Evolutionary conservation across 768 basidiomycete genomes (phyloP), one percentile per base, ranked within the genome.

Genomic region (Sporobolomyces phaffii): DNA sequence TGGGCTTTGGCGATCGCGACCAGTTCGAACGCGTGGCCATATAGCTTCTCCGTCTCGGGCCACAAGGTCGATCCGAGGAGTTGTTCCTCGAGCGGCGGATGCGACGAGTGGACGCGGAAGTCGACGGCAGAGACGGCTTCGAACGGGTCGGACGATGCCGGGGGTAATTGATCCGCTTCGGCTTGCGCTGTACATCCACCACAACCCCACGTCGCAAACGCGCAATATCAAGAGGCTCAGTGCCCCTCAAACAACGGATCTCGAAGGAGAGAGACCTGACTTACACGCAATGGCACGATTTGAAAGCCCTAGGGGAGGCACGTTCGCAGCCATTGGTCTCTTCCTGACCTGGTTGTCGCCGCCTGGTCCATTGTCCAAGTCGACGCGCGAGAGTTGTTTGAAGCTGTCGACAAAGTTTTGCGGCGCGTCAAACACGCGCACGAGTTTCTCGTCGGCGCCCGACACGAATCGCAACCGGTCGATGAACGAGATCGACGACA

Each of bases 1-100:
- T 83, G 84, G 2, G 96, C 96, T 1, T 87, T 82, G 0, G 86
- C 85, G 15, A 97, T 79, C 0, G 88, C 83, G 51, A 93, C 88
- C 11, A 89, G 91, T 83, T 99, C 96, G 73, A 97, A 98, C 45
- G 94, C 92, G 77, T 98, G 96, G 7, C 94, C 96, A 76, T 96
- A 99, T 1, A 99, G 81, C 77, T 99, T 99, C 74, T 98, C 96
- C 1, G 85, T 64, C 65, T 99, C 96, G 0, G 94, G 96, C 96
- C 96, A 99, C 1, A 98, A 81, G 0, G 94, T 98, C 20, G 84
- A 83, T 0, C 85, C 83, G 0, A 90, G 86, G 0, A 98, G 82
- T 77, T 97, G 92, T 15, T 89, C 90, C 75, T 98, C 96, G 62
- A 91, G 90, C 0, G 96, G 81, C 26, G 81, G 75, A 18, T 76